Evolutionary conservation across 2,329 filamentous ascomycete genomes (phyloP), one percentile per base, ranked within the genome.

Genomic region (Exophiala lecanii-corni): DNA sequence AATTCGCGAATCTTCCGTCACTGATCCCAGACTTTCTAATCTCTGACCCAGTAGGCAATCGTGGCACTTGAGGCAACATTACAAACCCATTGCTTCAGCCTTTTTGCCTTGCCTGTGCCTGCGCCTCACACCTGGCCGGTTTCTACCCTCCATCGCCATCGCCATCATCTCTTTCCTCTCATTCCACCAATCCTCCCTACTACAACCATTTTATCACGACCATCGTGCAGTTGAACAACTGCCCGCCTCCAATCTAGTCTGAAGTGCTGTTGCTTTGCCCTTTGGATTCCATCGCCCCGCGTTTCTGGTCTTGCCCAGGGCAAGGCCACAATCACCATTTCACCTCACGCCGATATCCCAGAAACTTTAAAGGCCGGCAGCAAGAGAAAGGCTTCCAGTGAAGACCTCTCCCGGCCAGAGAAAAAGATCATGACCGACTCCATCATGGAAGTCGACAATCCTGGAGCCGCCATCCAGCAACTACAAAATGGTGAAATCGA

Each of bases 401-500:
- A 68, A 62, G 60, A 63, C 57, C 62, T 66, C 61, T 62, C 65
- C 64, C 66, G 62, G 58, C 68, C 68, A 53, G 64, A 70, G 52
- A 76, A 75, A 63, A 74, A 73, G 62, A 67, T 68, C 61, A 74
- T 74, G 71, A 70, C 47, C 69, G 74, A 75, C 66, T 56, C 60
- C 58, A 76, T 72, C 51, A 82, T 82, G 78, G 74, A 82, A 59
- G 68, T 81, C 57, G 78, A 81, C 59, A 73, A 70, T 54, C 72
- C 75, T 51, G 68, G 73, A 51, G 71, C 74, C 54, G 75, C 74
- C 37, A 71, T 76, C 47, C 74, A 79, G 63, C 71, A 76, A 67
- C 72, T 80, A 56, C 80, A 80, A 58, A 71, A 76, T 57, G 77
- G 76, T 55, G 79, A 82, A 56, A 83, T 83, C 56, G 79, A 83